These are phyloP conservation scores for Entrophospora sp. DNA, from an alignment of 192 early-diverging fungal species.

Conservation along the genomic window DNA sequence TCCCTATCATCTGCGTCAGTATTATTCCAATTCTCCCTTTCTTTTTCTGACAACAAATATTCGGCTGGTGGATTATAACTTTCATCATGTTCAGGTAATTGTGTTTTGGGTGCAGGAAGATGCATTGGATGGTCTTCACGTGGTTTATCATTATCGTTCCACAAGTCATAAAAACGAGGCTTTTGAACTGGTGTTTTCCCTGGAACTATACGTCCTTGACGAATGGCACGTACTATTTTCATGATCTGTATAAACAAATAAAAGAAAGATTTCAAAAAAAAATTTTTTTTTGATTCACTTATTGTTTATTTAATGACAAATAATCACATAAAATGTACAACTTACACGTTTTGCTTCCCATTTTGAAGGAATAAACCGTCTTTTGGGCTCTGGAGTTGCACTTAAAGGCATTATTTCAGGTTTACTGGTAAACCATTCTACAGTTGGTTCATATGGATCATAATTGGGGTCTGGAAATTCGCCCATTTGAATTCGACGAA, in stretches of 20 bases:
- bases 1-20: constrained; percentile 70
- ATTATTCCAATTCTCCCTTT: constrained; percentile 71
- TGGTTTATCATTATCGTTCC: constrained; percentile 60
- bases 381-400: constrained; percentile 91
- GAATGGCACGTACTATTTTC: constrained; percentile 97
- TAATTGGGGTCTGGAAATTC: constrained; percentile 74
- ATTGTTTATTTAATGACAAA: neutral
- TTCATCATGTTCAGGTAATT: constrained; percentile 82
- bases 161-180: constrained; percentile 80
- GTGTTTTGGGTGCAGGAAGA: constrained; percentile 83
- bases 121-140: constrained; percentile 58
- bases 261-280: neutral
- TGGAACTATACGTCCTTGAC: constrained; percentile 73
- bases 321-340: neutral
- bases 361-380: constrained; percentile 91
- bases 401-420: constrained; percentile 71
- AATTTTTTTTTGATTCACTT: neutral
- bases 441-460: constrained; percentile 86
- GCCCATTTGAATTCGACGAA: constrained; percentile 77
- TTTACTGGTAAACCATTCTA: constrained; percentile 93
- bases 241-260: constrained; percentile 53
- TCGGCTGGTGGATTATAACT: constrained; percentile 97
- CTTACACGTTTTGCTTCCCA: constrained; percentile 77
- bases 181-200: constrained; percentile 42
- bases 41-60: constrained; percentile 79